Conservation (phyloP, 2,329 filamentous ascomycete genomes). For the Ceratocystis huliohia region DNA sequence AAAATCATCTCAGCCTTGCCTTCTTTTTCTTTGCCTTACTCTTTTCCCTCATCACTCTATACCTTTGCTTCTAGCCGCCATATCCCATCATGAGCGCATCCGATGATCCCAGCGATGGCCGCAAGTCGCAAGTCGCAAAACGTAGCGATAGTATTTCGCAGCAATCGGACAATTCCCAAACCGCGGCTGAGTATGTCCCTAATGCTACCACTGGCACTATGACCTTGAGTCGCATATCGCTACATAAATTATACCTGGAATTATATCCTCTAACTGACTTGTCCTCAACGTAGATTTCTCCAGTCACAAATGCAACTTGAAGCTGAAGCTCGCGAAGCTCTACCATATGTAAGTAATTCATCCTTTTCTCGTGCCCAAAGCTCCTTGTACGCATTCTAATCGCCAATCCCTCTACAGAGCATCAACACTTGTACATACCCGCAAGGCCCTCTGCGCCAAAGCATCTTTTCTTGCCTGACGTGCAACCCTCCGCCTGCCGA, state of each 20-base stretch:
- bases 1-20: background rate
- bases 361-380: background rate
- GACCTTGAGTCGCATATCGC: background rate
- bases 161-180: constrained; percentile 52
- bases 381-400: constrained; percentile 7
- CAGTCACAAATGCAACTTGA: constrained; percentile 81
- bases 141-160: constrained; percentile 49
- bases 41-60: constrained; percentile 4
- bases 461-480: constrained; percentile 81
- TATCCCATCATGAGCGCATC: constrained; percentile 7
- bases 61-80: constrained; percentile 2
- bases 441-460: constrained; percentile 79
- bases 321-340: constrained; percentile 83
- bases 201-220: background rate
- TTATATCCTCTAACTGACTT: background rate
- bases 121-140: constrained; percentile 22
- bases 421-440: constrained; percentile 86
- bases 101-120: constrained; percentile 6
- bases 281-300: constrained; percentile 53
- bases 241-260: too few relatives aligned
- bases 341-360: constrained; percentile 66
- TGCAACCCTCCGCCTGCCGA: constrained; percentile 73
- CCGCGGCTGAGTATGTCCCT: constrained; percentile 50
- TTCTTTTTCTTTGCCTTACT: background rate
- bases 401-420: constrained; percentile 44